Evolutionary conservation across 805 yeast genomes (phyloP).

Genomic region (Candida coquimbonensis): DNA sequence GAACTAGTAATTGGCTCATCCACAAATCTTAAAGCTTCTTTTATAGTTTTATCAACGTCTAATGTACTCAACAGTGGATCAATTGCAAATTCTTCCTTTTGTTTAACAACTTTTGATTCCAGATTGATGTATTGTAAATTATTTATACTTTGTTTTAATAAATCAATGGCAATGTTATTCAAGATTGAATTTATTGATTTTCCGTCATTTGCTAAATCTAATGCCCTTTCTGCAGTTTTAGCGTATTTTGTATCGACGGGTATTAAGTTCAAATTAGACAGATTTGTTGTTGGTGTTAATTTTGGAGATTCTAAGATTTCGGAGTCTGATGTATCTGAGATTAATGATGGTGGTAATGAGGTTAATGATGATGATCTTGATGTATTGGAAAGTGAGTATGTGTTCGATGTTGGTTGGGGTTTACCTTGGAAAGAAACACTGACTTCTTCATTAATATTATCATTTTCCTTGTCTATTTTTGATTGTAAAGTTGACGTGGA

Average conservation of each 20-base stretch:
- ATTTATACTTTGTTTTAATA: constrained; percentile 17
- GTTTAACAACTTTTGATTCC: constrained; percentile 7
- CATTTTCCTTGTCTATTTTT: not conserved
- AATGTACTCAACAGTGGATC: not conserved
- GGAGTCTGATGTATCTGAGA: constrained; percentile 5
- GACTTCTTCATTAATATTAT: not conserved
- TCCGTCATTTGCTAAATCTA: constrained; percentile 18
- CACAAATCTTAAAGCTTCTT: constrained; percentile 6
- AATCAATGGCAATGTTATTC: constrained; percentile 16
- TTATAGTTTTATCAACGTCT: constrained; percentile 1
- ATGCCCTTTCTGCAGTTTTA: constrained; percentile 12
- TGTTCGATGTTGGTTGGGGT: no score
- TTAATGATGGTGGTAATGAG: constrained; percentile 6
- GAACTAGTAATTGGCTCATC: not conserved
- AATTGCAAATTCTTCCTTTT: no score
- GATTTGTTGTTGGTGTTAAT: not conserved
- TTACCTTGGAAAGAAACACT: not conserved
- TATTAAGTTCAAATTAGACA: not conserved
- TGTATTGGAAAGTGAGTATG: not conserved
- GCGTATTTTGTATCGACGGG: not conserved
- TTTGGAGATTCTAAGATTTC: not conserved
- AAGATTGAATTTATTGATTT: constrained; percentile 19
- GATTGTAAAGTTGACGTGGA: no score
- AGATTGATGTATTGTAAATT: constrained; percentile 15
- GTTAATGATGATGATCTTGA: constrained; percentile 8